Evolutionary conservation across 495 filamentous ascomycete species (phyloP), one percentile per base, ranked within the genome.

Genomic region (Penicillium lividum): DNA sequence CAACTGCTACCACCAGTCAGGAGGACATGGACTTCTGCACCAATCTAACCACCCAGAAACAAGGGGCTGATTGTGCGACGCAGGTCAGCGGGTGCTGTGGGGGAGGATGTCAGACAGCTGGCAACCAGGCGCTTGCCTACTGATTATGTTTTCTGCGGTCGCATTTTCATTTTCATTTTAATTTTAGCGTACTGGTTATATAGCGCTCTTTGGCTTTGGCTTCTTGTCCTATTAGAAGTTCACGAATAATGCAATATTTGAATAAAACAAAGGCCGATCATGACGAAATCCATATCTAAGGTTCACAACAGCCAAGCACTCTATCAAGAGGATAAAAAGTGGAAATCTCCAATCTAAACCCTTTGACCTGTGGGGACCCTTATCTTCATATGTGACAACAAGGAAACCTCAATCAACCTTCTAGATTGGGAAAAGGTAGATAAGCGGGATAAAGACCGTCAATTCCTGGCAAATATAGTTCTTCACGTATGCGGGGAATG

Each of bases 1-100:
- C 43, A 16, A 62, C 54, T 16, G 74, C 70, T 1, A 22, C 53
- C 7, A 63, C 62, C 16, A 77, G 67, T 40, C 59, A 71, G 55
- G 64, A 72, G 8, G 77, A 80, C 46, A 52, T 75, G 49, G 65
- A 73, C 13, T 80, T 80, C 42, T 79, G 75, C 47, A 54, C 64
- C 7, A 68, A 66, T 18, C 49, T 79, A 36, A 59, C 56, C 5
- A 67, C 59, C 34, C 58, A 62, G 30, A 56, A 43, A n/a, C 53
- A 58, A 28, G 52, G 43, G 6, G 49, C 52, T 8, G 62, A 60
- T 45, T 64, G 58, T 27, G 38, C 59, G 8, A 40, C 56, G 5
- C 48, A 56, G n/a, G 51, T 51, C 9, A 51, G 56, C 29, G 67
- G 67, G 11, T 70, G 68, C 42, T 62, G 66, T 34, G 70, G 70